Conservation (phyloP, 176 grass and related monocot species). For the Phragmites australis region DNA sequence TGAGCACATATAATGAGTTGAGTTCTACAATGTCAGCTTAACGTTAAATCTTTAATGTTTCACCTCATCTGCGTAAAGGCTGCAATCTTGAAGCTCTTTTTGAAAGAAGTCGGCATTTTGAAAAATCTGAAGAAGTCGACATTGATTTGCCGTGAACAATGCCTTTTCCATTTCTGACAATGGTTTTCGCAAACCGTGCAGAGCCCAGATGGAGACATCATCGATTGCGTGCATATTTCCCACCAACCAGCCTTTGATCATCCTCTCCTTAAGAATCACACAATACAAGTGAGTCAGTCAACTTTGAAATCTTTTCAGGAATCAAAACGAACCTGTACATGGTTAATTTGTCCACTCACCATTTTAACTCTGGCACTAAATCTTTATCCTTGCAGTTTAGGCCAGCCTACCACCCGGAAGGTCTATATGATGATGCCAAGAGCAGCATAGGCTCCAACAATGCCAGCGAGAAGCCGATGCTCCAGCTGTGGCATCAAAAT, state of each 20-base stretch:
- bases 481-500: constrained; percentile 66
- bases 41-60: neutral
- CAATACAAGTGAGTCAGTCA: constrained; percentile 43
- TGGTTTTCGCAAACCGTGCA: constrained; percentile 37
- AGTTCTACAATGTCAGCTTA: neutral
- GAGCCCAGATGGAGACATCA: constrained; percentile 74
- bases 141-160: neutral
- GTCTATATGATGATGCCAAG: constrained; percentile 51
- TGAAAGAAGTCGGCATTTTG: neutral
- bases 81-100: neutral
- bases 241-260: constrained; percentile 77
- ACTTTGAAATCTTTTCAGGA: neutral
- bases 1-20: neutral
- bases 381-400: constrained; percentile 43
- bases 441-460: constrained; percentile 30
- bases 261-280: constrained; percentile 74
- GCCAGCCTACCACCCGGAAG: constrained; percentile 63
- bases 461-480: constrained; percentile 38
- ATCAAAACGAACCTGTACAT: neutral
- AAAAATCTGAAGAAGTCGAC: neutral
- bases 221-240: constrained; percentile 74
- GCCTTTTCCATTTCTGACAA: neutral
- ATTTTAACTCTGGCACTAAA: neutral
- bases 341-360: neutral
- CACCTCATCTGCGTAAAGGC: neutral